Evolutionary conservation across 331 rosid species (phyloP), one percentile per base, ranked within the genome.

Genomic region (Quercus tomentella): DNA sequence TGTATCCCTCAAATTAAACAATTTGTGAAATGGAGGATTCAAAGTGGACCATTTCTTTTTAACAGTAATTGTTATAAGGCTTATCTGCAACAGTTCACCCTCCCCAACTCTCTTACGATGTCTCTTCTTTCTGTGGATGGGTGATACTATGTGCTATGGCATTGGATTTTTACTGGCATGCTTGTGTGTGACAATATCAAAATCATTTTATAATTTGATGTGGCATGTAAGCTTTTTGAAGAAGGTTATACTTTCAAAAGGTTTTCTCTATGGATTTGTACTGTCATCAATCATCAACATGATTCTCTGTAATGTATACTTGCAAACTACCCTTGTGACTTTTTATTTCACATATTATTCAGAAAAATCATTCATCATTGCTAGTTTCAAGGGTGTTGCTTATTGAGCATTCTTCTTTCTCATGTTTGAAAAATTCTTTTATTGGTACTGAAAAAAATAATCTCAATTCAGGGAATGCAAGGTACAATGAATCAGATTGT

Each of bases 401-500:
- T 33, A 67, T 20, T 33, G 25, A 33, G 72, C 2, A 1, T 18
- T 1, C 54, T 17, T 41, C 54, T 49, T 67, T 35, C 49, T 33
- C 72, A n/a, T 10, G 52, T 67, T 12, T 79, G 2, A 30, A 9
- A 54, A 70, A 54, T 18, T 41, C 45, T 45, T 4, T 41, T 7
- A 22, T 72, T 16, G 8, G 4, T 66, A 60, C 17, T 7, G 8
- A 73, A 41, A 15, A 23, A 23, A 22, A 3, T 16, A 4, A 49
- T 77, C 73, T 25, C 30, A 65, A 23, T 75, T 35, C 76, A 94
- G 98, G 97, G 97, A 56, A 93, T 95, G 92, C 99, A 93, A 89
- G 98, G 98, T 65, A 65, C 86, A 11, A 89, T 95, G 90, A 93
- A 90, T 84, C 99, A 91, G 88, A 89, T 93, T 91, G 94, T 85